Conservation (phyloP, 2,329 filamentous ascomycete genomes). For the Zymoseptoria tritici region DNA sequence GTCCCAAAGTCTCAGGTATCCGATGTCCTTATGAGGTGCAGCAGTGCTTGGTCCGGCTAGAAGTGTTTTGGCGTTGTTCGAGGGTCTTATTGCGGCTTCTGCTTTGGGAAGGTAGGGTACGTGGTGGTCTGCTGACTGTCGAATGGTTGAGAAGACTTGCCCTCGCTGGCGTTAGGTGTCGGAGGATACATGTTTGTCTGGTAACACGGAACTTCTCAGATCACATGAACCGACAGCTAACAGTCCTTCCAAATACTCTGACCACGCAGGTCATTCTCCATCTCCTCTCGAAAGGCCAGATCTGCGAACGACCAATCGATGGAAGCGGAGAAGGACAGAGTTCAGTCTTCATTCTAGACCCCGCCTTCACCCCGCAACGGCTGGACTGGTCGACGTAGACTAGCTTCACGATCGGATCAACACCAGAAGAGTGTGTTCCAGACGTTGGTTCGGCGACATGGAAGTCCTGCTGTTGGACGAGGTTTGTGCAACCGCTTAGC, state of each 20-base stretch:
- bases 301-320: background rate
- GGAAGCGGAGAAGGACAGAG: background rate
- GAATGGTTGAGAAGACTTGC: no score
- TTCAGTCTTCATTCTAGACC: background rate
- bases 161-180: no score
- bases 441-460: constrained; percentile 14
- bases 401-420: constrained; percentile 6
- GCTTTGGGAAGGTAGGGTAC: background rate
- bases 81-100: background rate
- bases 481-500: constrained; percentile 2
- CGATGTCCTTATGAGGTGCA: background rate
- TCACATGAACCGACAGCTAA: background rate
- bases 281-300: background rate
- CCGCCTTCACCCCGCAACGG: background rate
- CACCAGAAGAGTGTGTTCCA: constrained; percentile 9
- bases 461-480: constrained; percentile 11
- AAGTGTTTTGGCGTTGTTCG: background rate
- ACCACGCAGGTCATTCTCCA: background rate
- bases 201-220: background rate
- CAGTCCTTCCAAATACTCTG: background rate
- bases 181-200: no score
- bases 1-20: background rate
- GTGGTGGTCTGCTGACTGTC: background rate
- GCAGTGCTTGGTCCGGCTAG: background rate
- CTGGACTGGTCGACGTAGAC: background rate